A percentile compares a stretch with the other conserved stretches of the same genome.
phyloP scores from a whole-genome alignment of 2,329 filamentous ascomycete genomes.

The Xylariaceae sp. region DNA sequence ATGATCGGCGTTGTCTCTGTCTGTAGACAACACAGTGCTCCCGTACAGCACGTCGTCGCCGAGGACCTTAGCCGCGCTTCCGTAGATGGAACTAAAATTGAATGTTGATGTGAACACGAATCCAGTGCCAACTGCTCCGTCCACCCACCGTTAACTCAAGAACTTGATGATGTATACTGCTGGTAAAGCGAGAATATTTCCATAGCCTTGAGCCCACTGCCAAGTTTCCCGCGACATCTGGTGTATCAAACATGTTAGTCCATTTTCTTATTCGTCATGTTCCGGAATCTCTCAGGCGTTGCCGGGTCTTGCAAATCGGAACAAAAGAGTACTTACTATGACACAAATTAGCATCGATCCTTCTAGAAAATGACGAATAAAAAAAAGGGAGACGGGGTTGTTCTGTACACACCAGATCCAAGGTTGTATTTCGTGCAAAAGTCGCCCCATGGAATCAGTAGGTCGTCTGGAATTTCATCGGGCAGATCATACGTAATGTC shows the following conservation, averaged over 20 bases:
- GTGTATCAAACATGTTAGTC: constrained; percentile 33
- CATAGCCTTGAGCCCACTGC: constrained; percentile 33
- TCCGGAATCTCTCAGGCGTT: too few relatives aligned
- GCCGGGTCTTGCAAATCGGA: too few relatives aligned
- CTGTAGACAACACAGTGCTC: constrained; percentile 16
- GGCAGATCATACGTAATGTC: constrained; percentile 37
- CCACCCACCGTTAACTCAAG: not conserved
- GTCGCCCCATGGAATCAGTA: constrained; percentile 39
- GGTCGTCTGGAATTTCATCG: constrained; percentile 40
- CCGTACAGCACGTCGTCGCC: constrained; percentile 26
- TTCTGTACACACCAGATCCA: too few relatives aligned
- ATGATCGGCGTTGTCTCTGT: not conserved
- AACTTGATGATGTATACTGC: not conserved
- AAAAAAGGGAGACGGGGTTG: too few relatives aligned
- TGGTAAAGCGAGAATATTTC: constrained; percentile 9
- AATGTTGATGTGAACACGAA: constrained; percentile 23
- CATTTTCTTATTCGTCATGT: too few relatives aligned
- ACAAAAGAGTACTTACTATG: too few relatives aligned
- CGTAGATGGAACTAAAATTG: constrained; percentile 26
- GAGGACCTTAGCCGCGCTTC: constrained; percentile 24
- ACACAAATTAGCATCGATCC: too few relatives aligned
- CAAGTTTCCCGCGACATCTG: constrained; percentile 32
- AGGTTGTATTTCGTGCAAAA: constrained; percentile 41
- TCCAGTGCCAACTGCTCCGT: constrained; percentile 4
- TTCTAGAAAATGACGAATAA: too few relatives aligned